Base-by-base conservation (phyloP, 805 yeast species). In the Priceomyces medius region DNA sequence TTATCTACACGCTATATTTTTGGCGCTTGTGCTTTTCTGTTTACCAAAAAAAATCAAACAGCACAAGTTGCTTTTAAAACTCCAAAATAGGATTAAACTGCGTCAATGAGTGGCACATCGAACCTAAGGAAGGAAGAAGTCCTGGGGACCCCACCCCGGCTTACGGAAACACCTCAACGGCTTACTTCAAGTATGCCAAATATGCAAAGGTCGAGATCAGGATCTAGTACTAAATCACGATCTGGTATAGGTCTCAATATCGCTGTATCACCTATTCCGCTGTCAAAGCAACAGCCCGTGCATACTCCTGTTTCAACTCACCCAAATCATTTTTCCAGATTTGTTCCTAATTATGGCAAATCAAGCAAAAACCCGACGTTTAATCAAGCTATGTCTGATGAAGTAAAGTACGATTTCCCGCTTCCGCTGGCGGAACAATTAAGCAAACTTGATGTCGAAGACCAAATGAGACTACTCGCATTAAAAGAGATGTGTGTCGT, bases 401-500 rank as follows among this genome's bases (percentile, higher is more conserved):
- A 58, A 6, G 44, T 50, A 19, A 53, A 53, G 27, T 59, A 48
- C 32, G 69, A 65, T 35, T 40, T 61, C 5, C 59, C 65, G 1
- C 46, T 68, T 6, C 73, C 73, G 3, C 58, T 55, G 19, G 44
- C 53, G 19, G 65, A 59, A 18, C 61, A 60, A 35, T 52, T 68
- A 10, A 37, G 42, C 7, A 39, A 37, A 6, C 39, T 61, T 42
- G 79, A 72, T 31, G 64, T 82, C 4, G 79, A 78, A 43, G 77
- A 74, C 3, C 76, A 81, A 37, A 60, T 84, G 37, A 71, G 87
- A 46, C 63, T 73, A 7, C 61, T 85, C 34, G 91, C 91, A 0
- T 64, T 78, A 31, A 84, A 82, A 53, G 93, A 85, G 55, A 77
- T 81, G 77, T 76, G 75, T 19, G 66, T 84, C 20, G 73, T 84